Conservation (phyloP, 2,329 filamentous ascomycete species). For the Mycosphaerella arachidis region DNA sequence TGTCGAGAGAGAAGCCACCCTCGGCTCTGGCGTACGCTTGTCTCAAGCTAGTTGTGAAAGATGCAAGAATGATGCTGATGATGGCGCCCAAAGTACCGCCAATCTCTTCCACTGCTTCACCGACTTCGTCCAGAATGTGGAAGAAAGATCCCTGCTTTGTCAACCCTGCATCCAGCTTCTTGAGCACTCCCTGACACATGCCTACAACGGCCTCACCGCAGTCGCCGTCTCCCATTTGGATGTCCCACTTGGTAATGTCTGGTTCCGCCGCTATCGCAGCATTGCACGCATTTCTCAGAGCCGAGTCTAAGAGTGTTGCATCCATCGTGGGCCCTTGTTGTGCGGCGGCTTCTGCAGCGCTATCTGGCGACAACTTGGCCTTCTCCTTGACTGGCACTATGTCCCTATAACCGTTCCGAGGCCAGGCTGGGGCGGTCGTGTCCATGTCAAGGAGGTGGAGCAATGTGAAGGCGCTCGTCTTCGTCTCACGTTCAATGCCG, state of each 20-base stretch:
- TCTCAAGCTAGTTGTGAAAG: slow-evolving; percentile 38
- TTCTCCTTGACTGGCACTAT: slow-evolving; percentile 10
- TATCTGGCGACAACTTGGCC: slow-evolving; percentile 24
- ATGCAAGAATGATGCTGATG: slow-evolving; percentile 34
- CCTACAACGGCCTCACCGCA: slow-evolving; percentile 54
- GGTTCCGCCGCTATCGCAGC: slow-evolving; percentile 56
- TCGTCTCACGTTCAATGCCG: slow-evolving; percentile 41
- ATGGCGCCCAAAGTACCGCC: slow-evolving; percentile 38
- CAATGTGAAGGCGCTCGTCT: slow-evolving; percentile 38
- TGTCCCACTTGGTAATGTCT: slow-evolving; percentile 60
- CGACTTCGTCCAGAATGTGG: slow-evolving; percentile 33
- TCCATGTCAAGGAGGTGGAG: slow-evolving; percentile 47
- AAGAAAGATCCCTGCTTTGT: slow-evolving; percentile 29
- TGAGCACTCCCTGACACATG: slow-evolving; percentile 34
- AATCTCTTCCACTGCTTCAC: slow-evolving; percentile 34
- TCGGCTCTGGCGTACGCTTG: slow-evolving; percentile 28
- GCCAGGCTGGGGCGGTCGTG: slow-evolving; percentile 51
- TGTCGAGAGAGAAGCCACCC: slow-evolving; percentile 21
- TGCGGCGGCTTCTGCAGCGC: slow-evolving; percentile 36
- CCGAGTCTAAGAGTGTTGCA: slow-evolving; percentile 32
- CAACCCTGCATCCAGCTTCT: slow-evolving; percentile 29
- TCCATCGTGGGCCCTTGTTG: slow-evolving; percentile 28
- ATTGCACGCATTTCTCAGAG: slow-evolving; percentile 41
- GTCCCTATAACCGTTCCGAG: slow-evolving; percentile 43
- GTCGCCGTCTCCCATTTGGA: slow-evolving; percentile 61